Conservation (phyloP, 106 monocot species). For the Phalaenopsis aphrodite region DNA sequence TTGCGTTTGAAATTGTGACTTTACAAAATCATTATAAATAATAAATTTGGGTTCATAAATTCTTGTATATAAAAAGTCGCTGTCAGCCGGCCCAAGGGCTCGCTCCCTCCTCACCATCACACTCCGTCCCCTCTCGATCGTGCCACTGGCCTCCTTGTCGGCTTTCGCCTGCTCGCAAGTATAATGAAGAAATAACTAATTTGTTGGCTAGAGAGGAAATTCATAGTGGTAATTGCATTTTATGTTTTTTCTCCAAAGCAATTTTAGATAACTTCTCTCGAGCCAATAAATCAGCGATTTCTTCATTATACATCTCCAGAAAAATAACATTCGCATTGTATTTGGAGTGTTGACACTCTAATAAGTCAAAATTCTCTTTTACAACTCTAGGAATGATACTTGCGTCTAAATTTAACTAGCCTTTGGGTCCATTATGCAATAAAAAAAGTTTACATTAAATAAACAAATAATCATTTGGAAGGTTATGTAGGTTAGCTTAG, state of each 20-base stretch:
- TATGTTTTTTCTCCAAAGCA: slow-evolving; percentile 73
- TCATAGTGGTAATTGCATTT: slow-evolving; percentile 79
- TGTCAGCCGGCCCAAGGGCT: too few species aligned
- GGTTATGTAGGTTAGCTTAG: background rate
- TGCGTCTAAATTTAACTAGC: slow-evolving; percentile 73
- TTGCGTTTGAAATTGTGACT: too few species aligned
- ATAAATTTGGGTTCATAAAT: too few species aligned
- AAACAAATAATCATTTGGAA: background rate
- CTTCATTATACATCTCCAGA: slow-evolving; percentile 96
- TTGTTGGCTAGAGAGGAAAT: too few species aligned
- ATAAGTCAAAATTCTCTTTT: slow-evolving; percentile 92
- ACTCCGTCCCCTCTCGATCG: too few species aligned
- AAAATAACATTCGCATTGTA: slow-evolving; percentile 99
- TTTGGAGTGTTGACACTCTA: slow-evolving; percentile 91
- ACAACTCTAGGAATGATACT: slow-evolving; percentile 95
- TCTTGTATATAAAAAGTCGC: too few species aligned
- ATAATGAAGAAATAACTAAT: too few species aligned
- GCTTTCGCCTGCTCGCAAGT: too few species aligned
- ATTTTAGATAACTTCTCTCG: slow-evolving; percentile 86
- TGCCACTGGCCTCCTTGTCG: too few species aligned
- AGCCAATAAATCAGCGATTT: slow-evolving; percentile 92
- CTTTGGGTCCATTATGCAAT: slow-evolving; percentile 56
- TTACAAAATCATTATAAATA: too few species aligned
- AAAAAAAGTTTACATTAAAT: slow-evolving; percentile 1
- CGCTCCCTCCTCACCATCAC: too few species aligned